These are phyloP conservation scores for Guyanaporus albipodus DNA, from an alignment of 768 basidiomycete species.

Conservation along the genomic window DNA sequence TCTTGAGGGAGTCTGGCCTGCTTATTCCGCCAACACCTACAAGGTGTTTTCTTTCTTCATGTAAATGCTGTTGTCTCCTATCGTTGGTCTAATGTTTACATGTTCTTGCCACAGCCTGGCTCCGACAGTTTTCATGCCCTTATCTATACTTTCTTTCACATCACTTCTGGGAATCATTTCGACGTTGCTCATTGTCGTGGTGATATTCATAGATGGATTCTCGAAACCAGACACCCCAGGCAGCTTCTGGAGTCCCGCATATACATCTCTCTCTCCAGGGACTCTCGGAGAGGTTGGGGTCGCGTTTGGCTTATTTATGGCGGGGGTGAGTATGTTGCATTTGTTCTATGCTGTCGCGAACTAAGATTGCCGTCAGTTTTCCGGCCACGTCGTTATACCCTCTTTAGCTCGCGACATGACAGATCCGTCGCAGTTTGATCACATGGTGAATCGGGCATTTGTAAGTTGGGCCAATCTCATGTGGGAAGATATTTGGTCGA, in stretches of 20 bases:
- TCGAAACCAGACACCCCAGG: slow-evolving; percentile 71
- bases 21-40: slow-evolving; percentile 63
- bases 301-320: slow-evolving; percentile 88
- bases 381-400: slow-evolving; percentile 91
- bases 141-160: slow-evolving; percentile 82
- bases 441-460: slow-evolving; percentile 85
- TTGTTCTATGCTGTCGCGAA: background rate
- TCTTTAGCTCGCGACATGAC: slow-evolving; percentile 87
- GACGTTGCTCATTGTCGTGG: slow-evolving; percentile 65
- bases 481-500: background rate
- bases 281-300: slow-evolving; percentile 62
- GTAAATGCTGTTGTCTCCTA: slow-evolving; percentile 41
- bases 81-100: background rate
- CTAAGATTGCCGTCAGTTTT: slow-evolving; percentile 48
- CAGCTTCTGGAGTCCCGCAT: slow-evolving; percentile 70
- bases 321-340: slow-evolving; percentile 54
- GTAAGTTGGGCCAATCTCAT: slow-evolving; percentile 39
- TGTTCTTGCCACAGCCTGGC: slow-evolving; percentile 51
- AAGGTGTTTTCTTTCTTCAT: slow-evolving; percentile 70
- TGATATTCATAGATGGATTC: slow-evolving; percentile 81
- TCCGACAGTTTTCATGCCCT: slow-evolving; percentile 81
- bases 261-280: slow-evolving; percentile 57
- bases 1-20: slow-evolving; percentile 66
- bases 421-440: slow-evolving; percentile 74
- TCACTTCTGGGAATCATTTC: slow-evolving; percentile 85